Evolutionary conservation across 148 eudicot species (phyloP).

Genomic region (Diospyros kaki): DNA sequence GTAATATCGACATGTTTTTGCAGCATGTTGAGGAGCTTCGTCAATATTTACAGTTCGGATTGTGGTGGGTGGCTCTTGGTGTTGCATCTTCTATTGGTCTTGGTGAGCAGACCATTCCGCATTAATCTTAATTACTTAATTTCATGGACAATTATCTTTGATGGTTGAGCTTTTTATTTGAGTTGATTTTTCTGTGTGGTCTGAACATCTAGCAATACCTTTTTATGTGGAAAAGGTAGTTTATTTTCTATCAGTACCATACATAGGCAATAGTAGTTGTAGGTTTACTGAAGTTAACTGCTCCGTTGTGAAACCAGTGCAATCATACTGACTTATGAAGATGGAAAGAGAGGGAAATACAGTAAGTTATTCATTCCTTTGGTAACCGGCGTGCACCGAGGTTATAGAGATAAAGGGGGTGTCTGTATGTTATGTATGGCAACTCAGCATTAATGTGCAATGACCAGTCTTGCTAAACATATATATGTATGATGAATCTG

Average conservation of each 20-base stretch:
- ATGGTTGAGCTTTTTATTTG: neutral
- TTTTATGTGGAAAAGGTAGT: neutral
- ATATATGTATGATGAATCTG: neutral
- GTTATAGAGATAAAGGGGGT: neutral
- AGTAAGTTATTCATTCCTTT: neutral
- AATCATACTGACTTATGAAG: neutral
- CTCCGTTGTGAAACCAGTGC: neutral
- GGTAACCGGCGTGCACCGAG: neutral
- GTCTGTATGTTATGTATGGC: neutral
- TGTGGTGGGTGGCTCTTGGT: slow-evolving; percentile 98
- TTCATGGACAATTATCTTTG: neutral
- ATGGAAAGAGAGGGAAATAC: neutral
- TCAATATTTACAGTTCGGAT: slow-evolving; percentile 59
- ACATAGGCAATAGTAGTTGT: neutral
- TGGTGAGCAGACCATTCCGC: slow-evolving; percentile 45
- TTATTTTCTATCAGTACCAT: neutral
- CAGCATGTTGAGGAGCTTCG: slow-evolving; percentile 82
- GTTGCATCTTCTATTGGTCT: slow-evolving; percentile 99
- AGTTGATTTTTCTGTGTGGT: neutral
- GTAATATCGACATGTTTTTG: slow-evolving; percentile 17
- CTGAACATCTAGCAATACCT: neutral
- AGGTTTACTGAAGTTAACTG: neutral
- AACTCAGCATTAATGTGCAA: neutral
- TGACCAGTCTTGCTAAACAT: slow-evolving; percentile 10
- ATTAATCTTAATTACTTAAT: neutral